A percentile compares a stretch with the other conserved stretches of the same genome.
These are phyloP conservation scores for Penicillium concentricum DNA, from an alignment of 2,329 filamentous ascomycete genomes.

Conservation along the genomic window DNA sequence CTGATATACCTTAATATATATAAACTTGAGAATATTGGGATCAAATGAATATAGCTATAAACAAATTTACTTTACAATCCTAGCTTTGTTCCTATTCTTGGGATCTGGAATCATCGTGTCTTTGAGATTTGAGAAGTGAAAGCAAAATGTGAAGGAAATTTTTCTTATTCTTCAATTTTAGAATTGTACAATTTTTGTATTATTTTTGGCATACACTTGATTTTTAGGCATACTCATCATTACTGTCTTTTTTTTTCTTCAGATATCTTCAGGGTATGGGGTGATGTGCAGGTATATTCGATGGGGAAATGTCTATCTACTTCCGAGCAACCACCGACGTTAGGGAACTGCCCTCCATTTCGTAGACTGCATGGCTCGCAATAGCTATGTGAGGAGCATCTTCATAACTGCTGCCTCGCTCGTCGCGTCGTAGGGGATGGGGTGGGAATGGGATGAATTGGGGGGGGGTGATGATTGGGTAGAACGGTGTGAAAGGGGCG, in stretches of 20 bases:
- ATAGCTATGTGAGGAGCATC: slow-evolving; percentile 28
- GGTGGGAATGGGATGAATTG: slow-evolving; percentile 10
- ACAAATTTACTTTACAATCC: not conserved
- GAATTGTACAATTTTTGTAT: not conserved
- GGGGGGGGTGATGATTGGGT: slow-evolving; percentile 9
- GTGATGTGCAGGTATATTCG: slow-evolving; percentile 34
- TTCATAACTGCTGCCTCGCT: slow-evolving; percentile 30
- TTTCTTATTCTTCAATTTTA: not conserved
- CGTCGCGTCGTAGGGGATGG: slow-evolving; percentile 21
- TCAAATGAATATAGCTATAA: not conserved
- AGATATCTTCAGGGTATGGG: slow-evolving; percentile 5
- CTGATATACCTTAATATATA: not conserved
- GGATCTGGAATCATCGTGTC: not conserved
- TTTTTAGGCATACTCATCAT: not conserved
- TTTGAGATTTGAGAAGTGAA: not conserved
- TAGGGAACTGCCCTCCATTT: slow-evolving; percentile 21
- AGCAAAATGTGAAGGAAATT: not conserved
- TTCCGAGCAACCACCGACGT: slow-evolving; percentile 26
- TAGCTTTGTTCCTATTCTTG: not conserved
- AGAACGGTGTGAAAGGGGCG: slow-evolving; percentile 11
- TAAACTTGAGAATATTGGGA: not conserved
- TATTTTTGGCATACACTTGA: not conserved
- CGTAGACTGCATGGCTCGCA: slow-evolving; percentile 26
- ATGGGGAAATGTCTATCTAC: slow-evolving; percentile 37
- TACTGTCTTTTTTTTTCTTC: not conserved